Percentiles rank a stretch among this genome's conserved stretches.
Conservation (phyloP, 108 stramenopile genomes). For the Cyclostephanos tholiformis region DNA sequence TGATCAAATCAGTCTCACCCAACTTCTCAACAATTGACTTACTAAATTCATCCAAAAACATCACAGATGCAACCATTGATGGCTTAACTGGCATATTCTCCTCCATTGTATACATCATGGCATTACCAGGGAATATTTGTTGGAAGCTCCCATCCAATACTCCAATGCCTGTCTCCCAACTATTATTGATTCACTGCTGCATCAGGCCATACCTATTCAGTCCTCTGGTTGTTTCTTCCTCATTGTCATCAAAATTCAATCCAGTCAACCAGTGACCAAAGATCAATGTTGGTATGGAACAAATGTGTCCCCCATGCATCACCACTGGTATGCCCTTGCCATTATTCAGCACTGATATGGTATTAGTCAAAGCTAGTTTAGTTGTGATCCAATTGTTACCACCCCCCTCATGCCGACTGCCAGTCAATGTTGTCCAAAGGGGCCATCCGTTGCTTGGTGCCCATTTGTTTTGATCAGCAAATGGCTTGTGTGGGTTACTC, state of each 20-base stretch:
- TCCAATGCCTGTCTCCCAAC: slow-evolving; percentile 95
- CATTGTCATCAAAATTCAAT: slow-evolving; percentile 97
- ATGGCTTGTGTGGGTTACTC: too few relatives aligned
- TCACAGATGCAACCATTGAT: slow-evolving; percentile 75
- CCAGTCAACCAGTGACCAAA: slow-evolving; percentile 98
- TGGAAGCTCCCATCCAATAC: slow-evolving; percentile 85
- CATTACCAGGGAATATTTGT: too few relatives aligned
- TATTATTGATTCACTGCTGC: slow-evolving; percentile 84
- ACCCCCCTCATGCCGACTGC: too few relatives aligned
- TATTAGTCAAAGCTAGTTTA: slow-evolving; percentile 52
- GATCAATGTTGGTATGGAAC: slow-evolving; percentile 94
- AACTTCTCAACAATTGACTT: slow-evolving; percentile 93
- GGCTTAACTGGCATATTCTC: slow-evolving; percentile 91
- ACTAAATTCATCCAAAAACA: slow-evolving; percentile 79
- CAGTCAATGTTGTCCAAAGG: too few relatives aligned
- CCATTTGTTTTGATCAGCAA: too few relatives aligned
- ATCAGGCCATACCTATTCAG: slow-evolving; percentile 99
- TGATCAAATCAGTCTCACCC: slow-evolving; percentile 84
- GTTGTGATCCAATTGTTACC: too few relatives aligned
- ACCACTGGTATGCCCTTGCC: slow-evolving; percentile 89
- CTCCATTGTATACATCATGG: slow-evolving; percentile 98
- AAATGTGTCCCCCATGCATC: slow-evolving; percentile 78
- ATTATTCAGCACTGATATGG: slow-evolving; percentile 97
- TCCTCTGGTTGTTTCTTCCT: slow-evolving; percentile 98
- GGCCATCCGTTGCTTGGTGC: too few relatives aligned